Evolutionary conservation across 106 monocot genomes (phyloP).

Genomic region (Phalaenopsis aphrodite): DNA sequence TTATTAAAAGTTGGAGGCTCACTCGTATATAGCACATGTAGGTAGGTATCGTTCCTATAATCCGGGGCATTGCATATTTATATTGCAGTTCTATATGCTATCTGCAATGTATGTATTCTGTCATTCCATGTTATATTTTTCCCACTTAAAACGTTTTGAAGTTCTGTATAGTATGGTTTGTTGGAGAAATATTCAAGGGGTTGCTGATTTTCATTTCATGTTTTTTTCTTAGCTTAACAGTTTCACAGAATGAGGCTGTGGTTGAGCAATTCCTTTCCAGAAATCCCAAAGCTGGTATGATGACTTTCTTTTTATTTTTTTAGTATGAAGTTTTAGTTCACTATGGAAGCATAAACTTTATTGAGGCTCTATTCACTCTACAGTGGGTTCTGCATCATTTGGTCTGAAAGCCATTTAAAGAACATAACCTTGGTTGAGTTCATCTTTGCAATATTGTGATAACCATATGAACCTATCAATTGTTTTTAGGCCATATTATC

Average conservation of each 20-base stretch:
- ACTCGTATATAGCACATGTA: constrained; percentile 94
- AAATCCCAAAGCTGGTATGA: constrained; percentile 78
- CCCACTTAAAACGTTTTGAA: not conserved
- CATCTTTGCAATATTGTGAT: not conserved
- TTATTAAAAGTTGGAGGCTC: constrained; percentile 75
- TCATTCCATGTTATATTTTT: not conserved
- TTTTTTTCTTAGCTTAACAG: constrained; percentile 58
- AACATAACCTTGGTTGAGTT: not conserved
- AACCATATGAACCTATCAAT: not conserved
- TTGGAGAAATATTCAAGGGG: not conserved
- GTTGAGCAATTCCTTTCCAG: constrained; percentile 58
- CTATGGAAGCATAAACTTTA: not conserved
- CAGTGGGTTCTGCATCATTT: not conserved
- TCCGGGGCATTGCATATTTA: not conserved
- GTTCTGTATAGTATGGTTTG: not conserved
- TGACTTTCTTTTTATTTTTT: not conserved
- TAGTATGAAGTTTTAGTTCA: not conserved
- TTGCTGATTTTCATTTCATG: not conserved
- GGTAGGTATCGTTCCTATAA: constrained; percentile 31
- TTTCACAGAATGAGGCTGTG: constrained; percentile 86
- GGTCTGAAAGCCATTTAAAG: not conserved
- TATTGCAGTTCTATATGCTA: too few species aligned
- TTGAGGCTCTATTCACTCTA: not conserved
- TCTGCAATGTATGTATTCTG: too few species aligned
- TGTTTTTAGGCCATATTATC: not conserved